Evolutionary conservation across 2,329 filamentous ascomycete genomes (phyloP).

Genomic region (Calycina herbarum): DNA sequence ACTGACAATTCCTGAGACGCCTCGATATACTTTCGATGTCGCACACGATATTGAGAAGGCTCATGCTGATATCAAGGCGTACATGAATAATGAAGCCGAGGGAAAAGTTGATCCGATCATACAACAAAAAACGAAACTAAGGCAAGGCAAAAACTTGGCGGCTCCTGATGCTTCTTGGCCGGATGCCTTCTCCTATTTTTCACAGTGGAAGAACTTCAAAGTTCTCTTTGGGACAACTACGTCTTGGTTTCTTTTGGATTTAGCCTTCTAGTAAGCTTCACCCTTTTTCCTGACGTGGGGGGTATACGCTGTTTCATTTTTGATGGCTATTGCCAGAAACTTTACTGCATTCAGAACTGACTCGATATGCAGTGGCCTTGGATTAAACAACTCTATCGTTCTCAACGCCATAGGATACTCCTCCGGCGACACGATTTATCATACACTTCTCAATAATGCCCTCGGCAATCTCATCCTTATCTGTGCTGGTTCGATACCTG

Average conservation of each 20-base stretch:
- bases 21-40: slow-evolving; percentile 81
- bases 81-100: slow-evolving; percentile 50
- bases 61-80: slow-evolving; percentile 68
- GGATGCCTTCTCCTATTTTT: slow-evolving; percentile 68
- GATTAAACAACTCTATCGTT: slow-evolving; percentile 74
- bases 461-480: slow-evolving; percentile 76
- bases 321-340: too few species aligned
- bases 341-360: background rate
- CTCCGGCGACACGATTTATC: slow-evolving; percentile 62
- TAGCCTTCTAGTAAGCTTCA: slow-evolving; percentile 54
- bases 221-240: slow-evolving; percentile 73
- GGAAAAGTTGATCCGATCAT: slow-evolving; percentile 50
- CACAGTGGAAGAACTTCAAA: slow-evolving; percentile 67
- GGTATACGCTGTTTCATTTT: background rate
- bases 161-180: slow-evolving; percentile 68
- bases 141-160: slow-evolving; percentile 54
- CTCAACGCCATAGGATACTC: slow-evolving; percentile 72
- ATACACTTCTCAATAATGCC: slow-evolving; percentile 69
- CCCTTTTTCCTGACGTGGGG: slow-evolving; percentile 39
- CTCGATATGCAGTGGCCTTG: slow-evolving; percentile 51
- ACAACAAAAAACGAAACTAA: slow-evolving; percentile 54
- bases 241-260: slow-evolving; percentile 80
- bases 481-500: slow-evolving; percentile 75
- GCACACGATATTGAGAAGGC: slow-evolving; percentile 74
- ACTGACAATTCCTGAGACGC: slow-evolving; percentile 82